These are phyloP conservation scores for Ilex paraguariensis DNA, from an alignment of 305 asterid genomes.

Conservation along the genomic window DNA sequence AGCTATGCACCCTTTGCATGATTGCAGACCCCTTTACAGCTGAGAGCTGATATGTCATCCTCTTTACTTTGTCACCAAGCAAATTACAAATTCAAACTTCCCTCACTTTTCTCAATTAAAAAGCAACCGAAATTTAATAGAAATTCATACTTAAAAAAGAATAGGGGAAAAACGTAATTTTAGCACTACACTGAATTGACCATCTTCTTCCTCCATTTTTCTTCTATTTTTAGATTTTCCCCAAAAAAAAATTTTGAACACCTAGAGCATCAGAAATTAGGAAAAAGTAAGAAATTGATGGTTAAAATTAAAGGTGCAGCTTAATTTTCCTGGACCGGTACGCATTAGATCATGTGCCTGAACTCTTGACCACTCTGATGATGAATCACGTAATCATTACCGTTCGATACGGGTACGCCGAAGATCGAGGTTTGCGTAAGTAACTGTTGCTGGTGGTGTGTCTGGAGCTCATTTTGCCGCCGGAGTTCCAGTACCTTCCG, in stretches of 20 bases:
- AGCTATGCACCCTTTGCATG: conserved; percentile 47
- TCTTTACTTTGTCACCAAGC: conserved; percentile 48
- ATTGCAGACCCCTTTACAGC: conserved; percentile 47
- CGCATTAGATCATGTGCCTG: conserved; percentile 67
- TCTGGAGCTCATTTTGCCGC: conserved; percentile 71
- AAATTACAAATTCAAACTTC: conserved; percentile 11
- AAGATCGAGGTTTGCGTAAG: conserved; percentile 54
- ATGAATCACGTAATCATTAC: conserved; percentile 74
- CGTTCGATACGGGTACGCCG: conserved; percentile 39
- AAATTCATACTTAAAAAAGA: neutral
- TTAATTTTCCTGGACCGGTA: conserved; percentile 19
- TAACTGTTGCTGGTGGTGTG: conserved; percentile 42
- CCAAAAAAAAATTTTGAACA: conserved; percentile 31
- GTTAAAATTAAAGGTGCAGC: conserved; percentile 9
- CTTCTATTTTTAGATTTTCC: neutral
- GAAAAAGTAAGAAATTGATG: conserved; percentile 36
- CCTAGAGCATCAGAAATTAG: conserved; percentile 31
- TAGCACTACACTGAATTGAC: conserved; percentile 32
- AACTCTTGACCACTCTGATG: conserved; percentile 61
- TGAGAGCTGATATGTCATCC: conserved; percentile 28
- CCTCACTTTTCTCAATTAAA: conserved; percentile 7
- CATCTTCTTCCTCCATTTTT: conserved; percentile 28
- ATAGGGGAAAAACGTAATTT: too few relatives aligned
- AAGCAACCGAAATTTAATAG: neutral
- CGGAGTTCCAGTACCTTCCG: conserved; percentile 94